Evolutionary conservation across 108 stramenopile genomes (phyloP).

Genomic region (Craspedostauros australis): DNA sequence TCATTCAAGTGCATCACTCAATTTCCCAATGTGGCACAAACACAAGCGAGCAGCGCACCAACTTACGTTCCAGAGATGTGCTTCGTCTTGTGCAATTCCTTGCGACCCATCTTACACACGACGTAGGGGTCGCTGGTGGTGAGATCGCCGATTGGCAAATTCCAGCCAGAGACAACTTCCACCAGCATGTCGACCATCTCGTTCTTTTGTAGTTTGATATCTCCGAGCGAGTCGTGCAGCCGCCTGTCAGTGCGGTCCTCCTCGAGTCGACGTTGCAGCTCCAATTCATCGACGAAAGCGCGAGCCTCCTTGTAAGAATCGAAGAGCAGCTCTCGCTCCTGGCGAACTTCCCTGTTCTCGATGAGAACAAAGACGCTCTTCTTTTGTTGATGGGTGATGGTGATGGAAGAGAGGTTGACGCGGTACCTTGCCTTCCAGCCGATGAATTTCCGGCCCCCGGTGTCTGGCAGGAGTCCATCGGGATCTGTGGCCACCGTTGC

Average conservation of each 20-base stretch:
- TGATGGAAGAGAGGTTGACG: slow-evolving; percentile 32
- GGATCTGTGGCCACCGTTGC: background rate
- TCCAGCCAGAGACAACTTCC: slow-evolving; percentile 65
- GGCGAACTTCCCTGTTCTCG: slow-evolving; percentile 18
- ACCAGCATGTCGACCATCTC: slow-evolving; percentile 43
- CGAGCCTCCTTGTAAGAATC: slow-evolving; percentile 38
- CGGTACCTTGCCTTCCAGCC: slow-evolving; percentile 62
- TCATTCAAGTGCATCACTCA: too few relatives aligned
- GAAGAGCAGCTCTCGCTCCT: slow-evolving; percentile 54
- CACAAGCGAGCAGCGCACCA: background rate
- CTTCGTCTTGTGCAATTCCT: slow-evolving; percentile 53
- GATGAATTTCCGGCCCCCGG: slow-evolving; percentile 21
- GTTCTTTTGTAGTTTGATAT: slow-evolving; percentile 30
- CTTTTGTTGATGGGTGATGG: slow-evolving; percentile 26
- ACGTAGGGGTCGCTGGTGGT: slow-evolving; percentile 61
- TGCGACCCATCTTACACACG: slow-evolving; percentile 32
- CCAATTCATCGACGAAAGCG: slow-evolving; percentile 32
- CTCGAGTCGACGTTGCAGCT: slow-evolving; percentile 34
- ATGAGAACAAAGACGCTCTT: slow-evolving; percentile 21
- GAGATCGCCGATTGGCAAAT: slow-evolving; percentile 56
- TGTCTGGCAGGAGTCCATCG: slow-evolving; percentile 8
- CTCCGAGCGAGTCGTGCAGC: slow-evolving; percentile 28
- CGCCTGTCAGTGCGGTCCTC: slow-evolving; percentile 25
- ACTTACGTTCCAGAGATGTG: slow-evolving; percentile 36
- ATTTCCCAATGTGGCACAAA: too few relatives aligned